Evolutionary conservation across 345 rosid species (phyloP).

Genomic region (Litchi chinensis): DNA sequence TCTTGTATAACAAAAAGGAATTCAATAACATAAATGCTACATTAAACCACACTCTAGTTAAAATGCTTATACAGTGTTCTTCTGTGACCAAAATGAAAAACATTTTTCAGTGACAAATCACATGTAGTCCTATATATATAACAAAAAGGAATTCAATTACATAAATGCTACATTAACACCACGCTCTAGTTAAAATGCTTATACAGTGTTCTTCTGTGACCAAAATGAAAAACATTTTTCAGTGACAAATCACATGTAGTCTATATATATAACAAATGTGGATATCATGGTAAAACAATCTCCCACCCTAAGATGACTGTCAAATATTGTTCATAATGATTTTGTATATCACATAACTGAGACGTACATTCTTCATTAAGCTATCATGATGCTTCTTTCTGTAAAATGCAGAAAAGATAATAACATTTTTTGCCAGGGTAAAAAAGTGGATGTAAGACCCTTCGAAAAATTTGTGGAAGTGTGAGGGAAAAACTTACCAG

Average conservation of each 20-base stretch:
- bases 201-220: not conserved
- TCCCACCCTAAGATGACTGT: not conserved
- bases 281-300: not conserved
- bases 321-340: not conserved
- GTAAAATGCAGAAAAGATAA: not conserved
- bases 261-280: not conserved
- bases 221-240: too few relatives aligned
- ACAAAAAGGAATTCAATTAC: too few relatives aligned
- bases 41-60: too few relatives aligned
- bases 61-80: too few relatives aligned
- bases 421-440: not conserved
- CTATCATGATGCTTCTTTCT: not conserved
- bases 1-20: too few relatives aligned
- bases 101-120: not conserved
- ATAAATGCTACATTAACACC: too few relatives aligned
- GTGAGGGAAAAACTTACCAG: slow-evolving; percentile 46
- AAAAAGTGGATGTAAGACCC: too few relatives aligned
- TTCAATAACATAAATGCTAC: too few relatives aligned
- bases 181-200: too few relatives aligned
- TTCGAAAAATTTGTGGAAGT: not conserved
- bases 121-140: too few relatives aligned
- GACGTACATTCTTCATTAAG: not conserved
- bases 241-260: not conserved
- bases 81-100: too few relatives aligned
- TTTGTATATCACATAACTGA: not conserved